Evolutionary conservation across 1,284 basidiomycete genomes (phyloP).

Genomic region (Ganoderma lucidum): DNA sequence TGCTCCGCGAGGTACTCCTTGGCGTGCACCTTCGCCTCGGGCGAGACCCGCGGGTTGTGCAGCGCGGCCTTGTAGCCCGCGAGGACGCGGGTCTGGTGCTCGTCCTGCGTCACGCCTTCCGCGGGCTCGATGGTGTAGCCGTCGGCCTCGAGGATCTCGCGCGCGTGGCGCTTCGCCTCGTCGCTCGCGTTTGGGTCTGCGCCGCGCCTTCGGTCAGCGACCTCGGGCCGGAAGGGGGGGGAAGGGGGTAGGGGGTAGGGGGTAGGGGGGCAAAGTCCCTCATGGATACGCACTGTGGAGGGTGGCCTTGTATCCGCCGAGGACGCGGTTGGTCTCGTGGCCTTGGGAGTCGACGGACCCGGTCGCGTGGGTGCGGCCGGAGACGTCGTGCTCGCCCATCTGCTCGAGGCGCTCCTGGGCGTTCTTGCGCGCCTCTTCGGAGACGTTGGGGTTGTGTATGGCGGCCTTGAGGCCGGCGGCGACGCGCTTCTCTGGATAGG

Average conservation of each 20-base stretch:
- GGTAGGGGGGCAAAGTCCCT: too few species aligned
- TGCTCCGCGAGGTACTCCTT: constrained; percentile 48
- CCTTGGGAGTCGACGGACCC: constrained; percentile 25
- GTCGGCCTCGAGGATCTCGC: constrained; percentile 45
- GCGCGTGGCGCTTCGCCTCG: constrained; percentile 55
- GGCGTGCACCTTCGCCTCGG: constrained; percentile 54
- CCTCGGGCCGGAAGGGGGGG: background rate
- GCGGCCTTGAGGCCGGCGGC: constrained; percentile 64
- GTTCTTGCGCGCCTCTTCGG: constrained; percentile 56
- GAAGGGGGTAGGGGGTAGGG: background rate
- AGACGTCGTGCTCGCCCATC: constrained; percentile 42
- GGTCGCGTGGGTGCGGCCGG: background rate
- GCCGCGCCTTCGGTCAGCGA: background rate
- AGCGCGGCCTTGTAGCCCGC: constrained; percentile 60
- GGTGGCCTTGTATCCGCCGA: constrained; percentile 63
- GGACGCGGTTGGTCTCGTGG: constrained; percentile 43
- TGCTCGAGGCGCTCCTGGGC: constrained; percentile 53
- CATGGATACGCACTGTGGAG: constrained; percentile 48
- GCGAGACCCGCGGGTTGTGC: constrained; percentile 49
- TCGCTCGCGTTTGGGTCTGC: constrained; percentile 44
- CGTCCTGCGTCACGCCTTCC: constrained; percentile 43
- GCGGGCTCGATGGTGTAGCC: constrained; percentile 41
- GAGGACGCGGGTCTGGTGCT: constrained; percentile 50
- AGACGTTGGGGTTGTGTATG: constrained; percentile 60
- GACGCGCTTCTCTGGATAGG: constrained; percentile 48